phyloP scores from a whole-genome alignment of 2,329 filamentous ascomycete genomes.

The Cryphonectria carpinicola region DNA sequence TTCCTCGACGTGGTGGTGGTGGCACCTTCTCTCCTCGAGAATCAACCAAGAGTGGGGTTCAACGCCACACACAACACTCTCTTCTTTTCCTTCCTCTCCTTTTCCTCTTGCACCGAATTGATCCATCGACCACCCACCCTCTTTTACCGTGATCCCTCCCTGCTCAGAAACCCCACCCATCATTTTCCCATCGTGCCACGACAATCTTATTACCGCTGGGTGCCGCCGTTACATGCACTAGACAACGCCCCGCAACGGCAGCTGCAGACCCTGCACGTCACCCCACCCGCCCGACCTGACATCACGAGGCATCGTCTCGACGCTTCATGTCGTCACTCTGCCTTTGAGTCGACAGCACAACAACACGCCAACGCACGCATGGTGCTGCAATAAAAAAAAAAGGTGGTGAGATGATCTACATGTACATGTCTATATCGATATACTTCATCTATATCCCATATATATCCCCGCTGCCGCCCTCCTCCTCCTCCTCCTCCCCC shows the following conservation, averaged over 20 bases:
- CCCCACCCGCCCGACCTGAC: constrained; percentile 18
- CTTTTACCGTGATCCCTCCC: not conserved
- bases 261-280: constrained; percentile 6
- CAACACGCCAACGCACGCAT: not conserved
- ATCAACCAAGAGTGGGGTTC: not conserved
- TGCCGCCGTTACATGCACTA: not conserved
- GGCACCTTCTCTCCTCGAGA: not conserved
- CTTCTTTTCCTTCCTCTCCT: not conserved
- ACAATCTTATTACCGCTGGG: not conserved
- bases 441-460: not conserved
- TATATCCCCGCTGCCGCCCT: not conserved
- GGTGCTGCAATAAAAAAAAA: not conserved
- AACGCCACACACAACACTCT: not conserved
- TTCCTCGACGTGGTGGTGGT: not conserved
- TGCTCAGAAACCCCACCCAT: not conserved
- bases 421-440: not conserved
- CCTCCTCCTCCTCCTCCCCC: no score
- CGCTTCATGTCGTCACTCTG: constrained; percentile 28
- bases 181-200: not conserved
- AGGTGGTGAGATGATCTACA: constrained; percentile 1
- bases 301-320: constrained; percentile 10
- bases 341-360: constrained; percentile 2
- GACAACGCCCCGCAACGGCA: not conserved
- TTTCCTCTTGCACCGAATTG: no score
- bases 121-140: not conserved